Percentiles rank a stretch among this genome's conserved stretches.
These are phyloP conservation scores for Aspergillus steynii DNA, from an alignment of 495 filamentous ascomycete species.

Conservation along the genomic window DNA sequence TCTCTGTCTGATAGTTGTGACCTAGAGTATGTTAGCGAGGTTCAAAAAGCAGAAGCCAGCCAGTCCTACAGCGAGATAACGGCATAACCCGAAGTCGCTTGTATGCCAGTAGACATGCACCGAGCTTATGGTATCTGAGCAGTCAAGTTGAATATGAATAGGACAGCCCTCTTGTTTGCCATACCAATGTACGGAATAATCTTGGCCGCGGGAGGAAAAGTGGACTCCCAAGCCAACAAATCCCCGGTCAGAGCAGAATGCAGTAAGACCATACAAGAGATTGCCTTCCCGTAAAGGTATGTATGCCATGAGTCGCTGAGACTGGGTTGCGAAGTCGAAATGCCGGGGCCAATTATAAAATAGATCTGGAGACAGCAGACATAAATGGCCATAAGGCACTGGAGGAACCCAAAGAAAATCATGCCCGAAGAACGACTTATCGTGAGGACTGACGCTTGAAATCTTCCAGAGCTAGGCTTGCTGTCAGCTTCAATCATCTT, in stretches of 20 bases:
- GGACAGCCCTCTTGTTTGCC: slow-evolving; percentile 7
- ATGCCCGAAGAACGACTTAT: slow-evolving; percentile 5
- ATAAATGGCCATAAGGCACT: neutral
- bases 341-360: slow-evolving; percentile 13
- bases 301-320: slow-evolving; percentile 8
- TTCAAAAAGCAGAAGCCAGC: neutral
- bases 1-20: neutral
- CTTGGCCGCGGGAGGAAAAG: neutral
- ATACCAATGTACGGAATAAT: slow-evolving; percentile 5
- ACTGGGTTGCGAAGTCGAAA: slow-evolving; percentile 8
- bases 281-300: neutral
- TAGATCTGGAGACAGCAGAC: neutral
- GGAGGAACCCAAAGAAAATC: slow-evolving; percentile 3
- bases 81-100: neutral
- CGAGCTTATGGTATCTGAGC: neutral
- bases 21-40: neutral
- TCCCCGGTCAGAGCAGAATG: slow-evolving; percentile 1
- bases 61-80: slow-evolving; percentile 3
- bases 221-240: slow-evolving; percentile 3
- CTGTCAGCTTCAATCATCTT: neutral
- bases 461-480: slow-evolving; percentile 1
- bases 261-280: slow-evolving; percentile 3
- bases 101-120: slow-evolving; percentile 3
- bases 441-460: neutral
- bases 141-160: slow-evolving; percentile 6